Evolutionary conservation across 108 stramenopile genomes (phyloP).

Genomic region (Skeletonema tropicum): DNA sequence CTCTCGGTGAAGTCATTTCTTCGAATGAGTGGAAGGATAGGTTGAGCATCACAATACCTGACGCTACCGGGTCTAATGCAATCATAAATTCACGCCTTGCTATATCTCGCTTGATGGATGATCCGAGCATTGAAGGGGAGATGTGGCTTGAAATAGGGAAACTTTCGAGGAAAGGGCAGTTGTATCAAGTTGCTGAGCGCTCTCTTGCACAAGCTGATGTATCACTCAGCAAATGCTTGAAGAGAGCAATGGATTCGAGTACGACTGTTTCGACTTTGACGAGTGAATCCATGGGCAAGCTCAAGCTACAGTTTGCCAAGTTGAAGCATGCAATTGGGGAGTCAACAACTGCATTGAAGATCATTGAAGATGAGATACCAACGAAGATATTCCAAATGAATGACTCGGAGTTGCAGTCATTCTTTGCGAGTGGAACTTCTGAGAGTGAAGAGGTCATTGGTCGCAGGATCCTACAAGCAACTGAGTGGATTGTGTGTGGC

Average conservation of each 20-base stretch:
- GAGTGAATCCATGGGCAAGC: slow-evolving; percentile 35
- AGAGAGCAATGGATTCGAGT: not conserved
- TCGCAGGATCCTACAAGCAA: slow-evolving; percentile 64
- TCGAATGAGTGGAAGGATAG: slow-evolving; percentile 55
- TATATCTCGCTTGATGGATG: slow-evolving; percentile 62
- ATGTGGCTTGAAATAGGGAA: slow-evolving; percentile 76
- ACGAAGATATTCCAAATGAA: slow-evolving; percentile 34
- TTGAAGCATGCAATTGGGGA: slow-evolving; percentile 72
- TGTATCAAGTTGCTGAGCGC: slow-evolving; percentile 64
- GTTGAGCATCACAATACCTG: slow-evolving; percentile 46
- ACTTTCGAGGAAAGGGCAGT: slow-evolving; percentile 66
- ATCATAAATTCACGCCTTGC: slow-evolving; percentile 74
- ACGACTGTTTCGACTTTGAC: slow-evolving; percentile 24
- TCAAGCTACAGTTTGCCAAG: slow-evolving; percentile 79
- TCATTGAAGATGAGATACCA: slow-evolving; percentile 61
- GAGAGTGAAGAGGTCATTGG: slow-evolving; percentile 52
- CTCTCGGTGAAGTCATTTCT: slow-evolving; percentile 43
- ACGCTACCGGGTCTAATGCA: slow-evolving; percentile 45
- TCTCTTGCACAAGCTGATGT: slow-evolving; percentile 70
- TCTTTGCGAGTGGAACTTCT: slow-evolving; percentile 16
- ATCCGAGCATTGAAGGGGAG: slow-evolving; percentile 64
- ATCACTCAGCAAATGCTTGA: slow-evolving; percentile 23
- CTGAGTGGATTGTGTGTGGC: slow-evolving; percentile 79
- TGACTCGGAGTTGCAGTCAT: slow-evolving; percentile 22
- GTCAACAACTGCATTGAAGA: slow-evolving; percentile 64